These are phyloP conservation scores for Picea abies DNA, from an alignment of 83 land plant genomes.

Conservation along the genomic window DNA sequence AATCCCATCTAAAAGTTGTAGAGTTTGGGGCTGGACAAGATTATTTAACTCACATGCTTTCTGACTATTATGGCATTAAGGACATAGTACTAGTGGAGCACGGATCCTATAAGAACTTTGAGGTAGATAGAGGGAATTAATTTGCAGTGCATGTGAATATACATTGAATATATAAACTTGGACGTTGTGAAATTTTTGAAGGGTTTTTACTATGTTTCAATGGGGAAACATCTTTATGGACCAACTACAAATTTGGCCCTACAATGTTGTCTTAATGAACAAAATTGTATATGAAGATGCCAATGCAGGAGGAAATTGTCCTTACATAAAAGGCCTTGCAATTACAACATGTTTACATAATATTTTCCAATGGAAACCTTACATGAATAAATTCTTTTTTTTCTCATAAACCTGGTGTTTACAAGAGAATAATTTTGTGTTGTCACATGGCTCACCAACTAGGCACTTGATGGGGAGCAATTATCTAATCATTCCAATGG, in stretches of 20 bases:
- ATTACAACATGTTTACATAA: conserved; percentile 98
- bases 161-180: too few relatives aligned
- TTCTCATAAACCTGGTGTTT: conserved; percentile 56
- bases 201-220: too few relatives aligned
- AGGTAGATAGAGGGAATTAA: conserved; percentile 66
- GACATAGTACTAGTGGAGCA: conserved; percentile 96
- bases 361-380: conserved; percentile 93
- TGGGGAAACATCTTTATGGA: too few relatives aligned
- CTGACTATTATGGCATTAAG: conserved; percentile 87
- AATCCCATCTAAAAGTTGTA: conserved; percentile 46
- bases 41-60: conserved; percentile 93
- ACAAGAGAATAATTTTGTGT: conserved; percentile 78
- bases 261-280: conserved; percentile 53
- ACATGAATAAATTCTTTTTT: conserved; percentile 74
- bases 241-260: conserved; percentile 91
- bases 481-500: too few relatives aligned
- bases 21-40: conserved; percentile 99
- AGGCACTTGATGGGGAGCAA: conserved; percentile 90
- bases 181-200: too few relatives aligned
- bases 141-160: conserved; percentile 89
- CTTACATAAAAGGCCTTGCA: conserved; percentile 69
- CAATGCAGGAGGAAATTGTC: conserved; percentile 14
- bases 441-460: conserved; percentile 93
- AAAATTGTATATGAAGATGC: neutral
- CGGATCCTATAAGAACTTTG: conserved; percentile 87